Evolutionary conservation across 805 yeast genomes (phyloP).

Genomic region (Yamadazyma akitaensis): DNA sequence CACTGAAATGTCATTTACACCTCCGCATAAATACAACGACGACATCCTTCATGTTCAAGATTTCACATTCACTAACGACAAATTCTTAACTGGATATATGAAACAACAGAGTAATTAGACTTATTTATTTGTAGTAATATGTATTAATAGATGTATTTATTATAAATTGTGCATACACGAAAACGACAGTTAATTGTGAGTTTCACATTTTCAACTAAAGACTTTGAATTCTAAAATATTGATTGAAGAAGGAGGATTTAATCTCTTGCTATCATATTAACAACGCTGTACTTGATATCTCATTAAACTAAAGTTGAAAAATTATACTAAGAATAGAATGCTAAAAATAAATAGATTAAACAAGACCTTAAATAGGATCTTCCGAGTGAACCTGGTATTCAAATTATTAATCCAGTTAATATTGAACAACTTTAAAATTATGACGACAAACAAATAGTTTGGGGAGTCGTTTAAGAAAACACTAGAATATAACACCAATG

Average conservation of each 20-base stretch:
- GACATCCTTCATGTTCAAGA: conserved; percentile 41
- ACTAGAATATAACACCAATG: conserved; percentile 13
- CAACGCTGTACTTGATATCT: too few relatives aligned
- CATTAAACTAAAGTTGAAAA: background rate
- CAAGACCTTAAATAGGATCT: conserved; percentile 7
- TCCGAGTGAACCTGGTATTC: background rate
- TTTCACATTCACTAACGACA: conserved; percentile 40
- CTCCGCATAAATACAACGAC: conserved; percentile 21
- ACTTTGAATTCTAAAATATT: too few relatives aligned
- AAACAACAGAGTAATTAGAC: background rate
- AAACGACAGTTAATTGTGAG: background rate
- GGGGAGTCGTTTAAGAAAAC: conserved; percentile 7
- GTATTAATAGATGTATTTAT: conserved; percentile 3
- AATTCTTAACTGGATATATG: conserved; percentile 21
- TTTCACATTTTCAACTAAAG: background rate
- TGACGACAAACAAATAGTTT: conserved; percentile 8
- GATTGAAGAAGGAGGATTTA: too few relatives aligned
- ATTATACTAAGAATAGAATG: conserved; percentile 8
- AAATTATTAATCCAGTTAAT: conserved; percentile 17
- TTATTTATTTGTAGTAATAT: conserved; percentile 2
- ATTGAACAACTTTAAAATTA: conserved; percentile 19
- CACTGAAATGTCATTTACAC: conserved; percentile 38
- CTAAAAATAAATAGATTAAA: conserved; percentile 8
- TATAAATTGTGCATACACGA: conserved; percentile 6
- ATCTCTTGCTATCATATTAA: too few relatives aligned